These are phyloP conservation scores for Fagus sylvatica DNA, from an alignment of 306 rosid genomes.

Conservation along the genomic window DNA sequence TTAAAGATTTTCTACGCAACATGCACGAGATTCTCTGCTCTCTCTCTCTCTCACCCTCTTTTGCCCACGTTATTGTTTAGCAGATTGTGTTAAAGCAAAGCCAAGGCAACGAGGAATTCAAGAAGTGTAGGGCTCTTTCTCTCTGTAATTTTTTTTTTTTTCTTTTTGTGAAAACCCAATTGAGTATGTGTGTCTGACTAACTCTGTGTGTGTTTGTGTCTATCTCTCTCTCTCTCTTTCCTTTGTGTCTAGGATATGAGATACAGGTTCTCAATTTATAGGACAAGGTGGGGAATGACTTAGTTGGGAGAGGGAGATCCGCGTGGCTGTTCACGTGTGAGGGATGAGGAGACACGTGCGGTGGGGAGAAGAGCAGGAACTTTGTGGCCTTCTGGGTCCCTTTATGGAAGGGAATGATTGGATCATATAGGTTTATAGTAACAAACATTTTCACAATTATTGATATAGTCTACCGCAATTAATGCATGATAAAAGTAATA, in stretches of 20 bases:
- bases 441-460: too few relatives aligned
- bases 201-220: neutral
- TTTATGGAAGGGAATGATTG: neutral
- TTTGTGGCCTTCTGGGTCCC: neutral
- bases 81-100: neutral
- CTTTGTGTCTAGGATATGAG: constrained; percentile 37
- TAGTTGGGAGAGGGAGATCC: neutral
- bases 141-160: neutral
- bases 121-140: neutral
- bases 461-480: too few relatives aligned
- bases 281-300: constrained; percentile 21
- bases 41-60: neutral
- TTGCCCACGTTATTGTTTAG: neutral
- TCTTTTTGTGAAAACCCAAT: neutral
- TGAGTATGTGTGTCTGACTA: constrained; percentile 10
- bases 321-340: constrained; percentile 59
- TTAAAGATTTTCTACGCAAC: constrained; percentile 67
- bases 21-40: constrained; percentile 41
- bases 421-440: too few relatives aligned
- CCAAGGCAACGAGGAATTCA: constrained; percentile 8
- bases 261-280: constrained; percentile 62
- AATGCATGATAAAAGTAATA: too few relatives aligned
- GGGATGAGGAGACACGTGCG: constrained; percentile 45
- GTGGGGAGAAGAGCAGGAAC: constrained; percentile 17
- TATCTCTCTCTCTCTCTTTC: constrained; percentile 24